Evolutionary conservation across 345 rosid genomes (phyloP).

Genomic region (Jatropha curcas): DNA sequence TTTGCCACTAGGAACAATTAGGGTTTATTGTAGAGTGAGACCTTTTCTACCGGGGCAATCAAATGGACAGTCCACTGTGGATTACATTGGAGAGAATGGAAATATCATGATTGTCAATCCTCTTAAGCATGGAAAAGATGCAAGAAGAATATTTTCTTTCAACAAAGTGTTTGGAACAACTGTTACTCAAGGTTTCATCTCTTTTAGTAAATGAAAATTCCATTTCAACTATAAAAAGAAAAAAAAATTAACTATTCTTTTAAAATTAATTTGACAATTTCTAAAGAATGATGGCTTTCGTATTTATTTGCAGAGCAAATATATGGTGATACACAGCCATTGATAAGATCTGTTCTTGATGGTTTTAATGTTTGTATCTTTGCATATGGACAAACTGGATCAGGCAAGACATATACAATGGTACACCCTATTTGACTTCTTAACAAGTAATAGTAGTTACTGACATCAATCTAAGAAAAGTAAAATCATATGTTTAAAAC

Average conservation of each 20-base stretch:
- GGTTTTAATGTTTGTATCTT: constrained; percentile 96
- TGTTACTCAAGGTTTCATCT: constrained; percentile 68
- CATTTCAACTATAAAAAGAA: too few species aligned
- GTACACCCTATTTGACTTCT: constrained; percentile 30
- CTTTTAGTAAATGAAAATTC: background rate
- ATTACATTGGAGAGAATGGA: constrained; percentile 94
- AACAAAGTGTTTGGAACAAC: constrained; percentile 79
- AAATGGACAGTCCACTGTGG: constrained; percentile 65
- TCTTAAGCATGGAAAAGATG: constrained; percentile 81
- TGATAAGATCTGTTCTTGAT: constrained; percentile 86
- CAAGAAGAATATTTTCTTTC: constrained; percentile 80
- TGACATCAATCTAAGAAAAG: too few species aligned
- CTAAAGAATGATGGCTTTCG: background rate
- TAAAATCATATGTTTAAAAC: too few species aligned
- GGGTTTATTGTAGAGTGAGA: constrained; percentile 88
- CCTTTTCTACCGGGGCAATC: constrained; percentile 78
- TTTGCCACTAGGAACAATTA: constrained; percentile 65
- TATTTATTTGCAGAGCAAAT: constrained; percentile 63
- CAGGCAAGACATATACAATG: constrained; percentile 98
- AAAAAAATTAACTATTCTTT: too few species aligned
- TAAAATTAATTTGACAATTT: too few species aligned
- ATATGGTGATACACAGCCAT: constrained; percentile 72
- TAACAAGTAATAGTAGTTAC: background rate
- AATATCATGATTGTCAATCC: constrained; percentile 90
- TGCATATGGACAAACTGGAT: constrained; percentile 99